Conservation (phyloP, 345 rosid species). For the Citrus cavaleriei region DNA sequence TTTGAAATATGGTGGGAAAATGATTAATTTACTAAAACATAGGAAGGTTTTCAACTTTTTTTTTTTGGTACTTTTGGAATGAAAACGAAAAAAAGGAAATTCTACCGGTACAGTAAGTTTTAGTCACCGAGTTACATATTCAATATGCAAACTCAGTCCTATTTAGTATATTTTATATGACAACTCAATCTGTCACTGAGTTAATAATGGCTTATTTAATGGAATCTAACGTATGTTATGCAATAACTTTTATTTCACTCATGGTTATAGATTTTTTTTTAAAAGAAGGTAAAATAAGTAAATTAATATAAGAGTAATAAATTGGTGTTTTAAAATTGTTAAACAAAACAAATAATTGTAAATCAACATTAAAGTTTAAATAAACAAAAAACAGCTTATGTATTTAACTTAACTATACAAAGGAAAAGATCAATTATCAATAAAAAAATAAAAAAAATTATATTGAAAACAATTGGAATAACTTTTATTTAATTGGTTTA, state of each 20-base stretch:
- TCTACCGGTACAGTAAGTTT: not conserved
- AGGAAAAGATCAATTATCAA: no score
- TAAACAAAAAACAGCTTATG: no score
- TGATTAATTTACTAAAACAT: no score
- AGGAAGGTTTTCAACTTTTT: not conserved
- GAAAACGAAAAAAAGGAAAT: not conserved
- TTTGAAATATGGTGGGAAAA: not conserved
- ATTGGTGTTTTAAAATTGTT: no score
- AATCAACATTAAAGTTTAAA: no score
- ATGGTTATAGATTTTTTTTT: not conserved
- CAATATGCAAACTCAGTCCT: not conserved
- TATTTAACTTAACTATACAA: no score
- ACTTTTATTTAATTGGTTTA: no score
- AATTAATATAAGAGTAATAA: no score
- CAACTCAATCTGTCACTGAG: not conserved
- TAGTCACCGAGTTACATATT: not conserved
- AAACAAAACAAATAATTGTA: no score
- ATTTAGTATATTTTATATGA: not conserved
- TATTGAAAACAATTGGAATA: no score
- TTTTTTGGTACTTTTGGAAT: not conserved
- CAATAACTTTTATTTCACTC: not conserved
- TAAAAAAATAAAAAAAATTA: no score
- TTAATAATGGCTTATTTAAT: not conserved
- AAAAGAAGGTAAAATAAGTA: no score
- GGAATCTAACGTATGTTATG: not conserved